phyloP scores from a whole-genome alignment of 2,329 filamentous ascomycete species.

The Phoma herbarum region DNA sequence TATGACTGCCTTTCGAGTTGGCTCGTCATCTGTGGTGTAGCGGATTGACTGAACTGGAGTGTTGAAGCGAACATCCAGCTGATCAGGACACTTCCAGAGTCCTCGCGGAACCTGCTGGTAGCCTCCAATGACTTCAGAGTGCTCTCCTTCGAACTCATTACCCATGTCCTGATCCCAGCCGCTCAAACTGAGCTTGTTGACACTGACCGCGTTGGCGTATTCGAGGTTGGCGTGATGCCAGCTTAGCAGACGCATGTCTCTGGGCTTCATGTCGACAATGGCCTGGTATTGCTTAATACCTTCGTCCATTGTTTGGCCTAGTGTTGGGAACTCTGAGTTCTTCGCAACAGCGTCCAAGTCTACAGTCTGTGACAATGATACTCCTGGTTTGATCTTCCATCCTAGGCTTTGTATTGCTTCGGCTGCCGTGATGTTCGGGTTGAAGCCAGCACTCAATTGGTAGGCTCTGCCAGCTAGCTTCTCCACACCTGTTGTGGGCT shows the following conservation, averaged over 20 bases:
- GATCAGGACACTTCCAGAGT: conserved; percentile 77
- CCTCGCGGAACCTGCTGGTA: conserved; percentile 94
- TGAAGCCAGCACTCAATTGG: conserved; percentile 71
- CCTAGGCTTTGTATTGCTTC: conserved; percentile 82
- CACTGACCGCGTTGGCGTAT: conserved; percentile 93
- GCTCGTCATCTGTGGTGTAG: conserved; percentile 52
- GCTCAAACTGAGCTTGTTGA: conserved; percentile 84
- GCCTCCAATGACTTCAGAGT: conserved; percentile 91
- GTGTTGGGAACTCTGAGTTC: conserved; percentile 70
- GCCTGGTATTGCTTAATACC: conserved; percentile 88
- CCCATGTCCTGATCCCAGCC: conserved; percentile 98
- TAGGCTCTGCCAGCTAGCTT: conserved; percentile 77
- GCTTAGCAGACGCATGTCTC: conserved; percentile 90
- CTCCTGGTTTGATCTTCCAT: conserved; percentile 75
- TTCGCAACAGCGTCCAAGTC: conserved; percentile 73
- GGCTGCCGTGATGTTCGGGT: conserved; percentile 75
- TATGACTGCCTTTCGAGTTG: conserved; percentile 37
- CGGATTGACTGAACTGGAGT: conserved; percentile 78
- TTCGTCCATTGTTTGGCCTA: conserved; percentile 91
- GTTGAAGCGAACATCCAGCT: conserved; percentile 78
- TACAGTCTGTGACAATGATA: conserved; percentile 70
- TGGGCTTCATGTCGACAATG: conserved; percentile 81
- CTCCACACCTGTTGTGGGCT: conserved; percentile 62
- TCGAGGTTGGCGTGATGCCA: conserved; percentile 99
- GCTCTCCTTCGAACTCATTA: conserved; percentile 95